Conservation (phyloP, 2,329 filamentous ascomycete genomes). For the Mollisia scopiformis region DNA sequence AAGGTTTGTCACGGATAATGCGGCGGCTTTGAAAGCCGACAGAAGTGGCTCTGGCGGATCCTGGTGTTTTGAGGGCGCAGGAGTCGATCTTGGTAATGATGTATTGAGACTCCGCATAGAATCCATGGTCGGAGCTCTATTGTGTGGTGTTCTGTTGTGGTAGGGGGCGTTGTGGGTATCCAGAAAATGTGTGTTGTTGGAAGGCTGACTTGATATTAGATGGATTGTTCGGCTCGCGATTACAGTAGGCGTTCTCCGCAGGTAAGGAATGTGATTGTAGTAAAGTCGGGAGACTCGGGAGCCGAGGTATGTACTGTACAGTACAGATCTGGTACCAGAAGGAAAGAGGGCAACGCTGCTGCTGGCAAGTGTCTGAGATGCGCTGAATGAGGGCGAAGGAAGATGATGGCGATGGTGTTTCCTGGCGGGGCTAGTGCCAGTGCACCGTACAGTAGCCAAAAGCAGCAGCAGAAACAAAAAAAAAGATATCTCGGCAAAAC, state of each 20-base stretch:
- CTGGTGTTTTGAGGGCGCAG: conserved; percentile 44
- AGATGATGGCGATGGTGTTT: too few relatives aligned
- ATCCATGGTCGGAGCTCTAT: too few relatives aligned
- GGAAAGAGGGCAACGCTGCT: not conserved
- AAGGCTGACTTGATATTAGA: not conserved
- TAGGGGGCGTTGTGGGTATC: not conserved
- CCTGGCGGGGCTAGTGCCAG: not conserved
- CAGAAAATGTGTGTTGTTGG: not conserved
- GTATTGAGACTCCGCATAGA: conserved; percentile 67
- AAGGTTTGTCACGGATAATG: conserved; percentile 91
- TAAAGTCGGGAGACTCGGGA: not conserved
- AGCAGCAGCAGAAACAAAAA: too few relatives aligned
- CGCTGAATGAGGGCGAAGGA: not conserved
- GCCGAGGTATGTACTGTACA: too few relatives aligned
- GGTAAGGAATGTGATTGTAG: not conserved
- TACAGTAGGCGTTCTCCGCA: too few relatives aligned
- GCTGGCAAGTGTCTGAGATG: not conserved
- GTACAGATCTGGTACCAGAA: not conserved
- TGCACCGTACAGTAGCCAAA: too few relatives aligned
- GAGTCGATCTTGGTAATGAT: conserved; percentile 54
- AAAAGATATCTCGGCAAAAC: too few relatives aligned
- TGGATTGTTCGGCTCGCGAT: not conserved
- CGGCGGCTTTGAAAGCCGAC: conserved; percentile 88
- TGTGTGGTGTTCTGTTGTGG: too few relatives aligned
- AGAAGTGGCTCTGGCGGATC: conserved; percentile 69